Conservation (phyloP, 108 stramenopile genomes). For the Cyclotella distinguenda region DNA sequence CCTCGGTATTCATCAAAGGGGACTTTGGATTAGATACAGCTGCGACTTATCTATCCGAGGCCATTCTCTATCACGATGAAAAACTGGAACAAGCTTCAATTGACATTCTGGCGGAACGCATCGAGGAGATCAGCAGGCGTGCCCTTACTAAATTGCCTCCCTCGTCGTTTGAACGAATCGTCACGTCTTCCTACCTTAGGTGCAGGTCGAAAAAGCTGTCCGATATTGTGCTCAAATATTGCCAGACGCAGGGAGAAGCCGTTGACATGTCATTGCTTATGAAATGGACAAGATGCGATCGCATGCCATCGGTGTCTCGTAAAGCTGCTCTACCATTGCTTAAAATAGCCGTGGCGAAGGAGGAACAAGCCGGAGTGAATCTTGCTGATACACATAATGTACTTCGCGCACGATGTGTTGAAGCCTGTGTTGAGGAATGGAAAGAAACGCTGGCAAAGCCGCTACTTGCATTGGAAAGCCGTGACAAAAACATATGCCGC, state of each 20-base stretch:
- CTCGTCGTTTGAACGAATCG: slow-evolving; percentile 41
- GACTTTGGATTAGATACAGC: slow-evolving; percentile 43
- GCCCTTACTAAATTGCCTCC: slow-evolving; percentile 41
- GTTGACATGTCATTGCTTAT: slow-evolving; percentile 42
- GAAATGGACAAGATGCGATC: slow-evolving; percentile 41
- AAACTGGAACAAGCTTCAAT: slow-evolving; percentile 41
- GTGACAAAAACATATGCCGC: slow-evolving; percentile 42
- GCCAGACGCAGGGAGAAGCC: slow-evolving; percentile 39
- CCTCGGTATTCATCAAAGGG: slow-evolving; percentile 39
- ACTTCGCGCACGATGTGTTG: slow-evolving; percentile 42
- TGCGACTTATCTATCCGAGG: slow-evolving; percentile 40
- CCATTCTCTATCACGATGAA: slow-evolving; percentile 46
- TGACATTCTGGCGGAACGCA: slow-evolving; percentile 40
- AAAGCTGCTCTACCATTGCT: slow-evolving; percentile 44
- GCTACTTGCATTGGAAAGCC: slow-evolving; percentile 38
- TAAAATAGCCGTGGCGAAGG: slow-evolving; percentile 41
- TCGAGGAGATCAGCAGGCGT: slow-evolving; percentile 40
- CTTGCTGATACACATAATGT: slow-evolving; percentile 40
- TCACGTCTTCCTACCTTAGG: slow-evolving; percentile 37
- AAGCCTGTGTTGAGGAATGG: slow-evolving; percentile 52
- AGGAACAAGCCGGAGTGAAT: slow-evolving; percentile 27
- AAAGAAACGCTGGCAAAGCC: slow-evolving; percentile 53
- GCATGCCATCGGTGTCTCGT: slow-evolving; percentile 48
- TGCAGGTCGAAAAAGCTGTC: slow-evolving; percentile 46
- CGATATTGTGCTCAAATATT: slow-evolving; percentile 48